Evolutionary conservation across 202 grass and related monocot species (phyloP), one percentile per base, ranked within the genome.

Genomic region (Schoenoplectus tabernaemontani): DNA sequence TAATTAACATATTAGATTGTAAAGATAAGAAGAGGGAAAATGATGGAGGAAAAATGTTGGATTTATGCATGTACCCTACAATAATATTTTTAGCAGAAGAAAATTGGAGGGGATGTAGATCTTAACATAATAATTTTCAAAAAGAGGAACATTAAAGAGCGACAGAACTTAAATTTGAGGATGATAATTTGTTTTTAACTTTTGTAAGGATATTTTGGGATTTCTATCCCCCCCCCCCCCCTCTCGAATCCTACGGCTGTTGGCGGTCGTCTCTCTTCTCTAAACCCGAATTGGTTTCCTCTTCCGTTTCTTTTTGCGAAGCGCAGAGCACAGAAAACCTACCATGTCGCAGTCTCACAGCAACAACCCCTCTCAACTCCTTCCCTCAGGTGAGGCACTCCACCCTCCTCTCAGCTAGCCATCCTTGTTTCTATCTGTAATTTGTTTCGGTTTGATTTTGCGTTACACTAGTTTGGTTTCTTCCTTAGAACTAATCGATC

Each of bases 331-430:
- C 7, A 8, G 7, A 59, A n/a, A n/a, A n/a, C 34, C 15, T 6
- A 44, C 38, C 65, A 73, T 80, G 78, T 80, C 81, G 33, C 71
- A 77, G 83, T 96, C 92, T 85, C 92, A 92, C 83, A 4, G 42
- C 67, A 92, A 87, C 82, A 97, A 97, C 76, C 93, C 93, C 9
- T 97, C 93, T 58, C 93, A 93, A 83, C 89, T 97, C 24, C 91
- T 97, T 53, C 93, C 93, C 76, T 91, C 93, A 87, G 93, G 93
- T 93, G 42, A 57, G 13, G 32, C 50, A 57, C 44, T 3, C n/a
- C 20, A 61, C 51, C 77, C n/a, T n/a, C n/a, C n/a, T n/a, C n/a
- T n/a, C n/a, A n/a, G n/a, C n/a, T n/a, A n/a, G n/a, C n/a, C n/a
- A n/a, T n/a, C n/a, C 26, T 22, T 24, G n/a, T n/a, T n/a, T n/a